Evolutionary conservation across 768 basidiomycete species (phyloP), one percentile per base, ranked within the genome.

Genomic region (Mycena pura): DNA sequence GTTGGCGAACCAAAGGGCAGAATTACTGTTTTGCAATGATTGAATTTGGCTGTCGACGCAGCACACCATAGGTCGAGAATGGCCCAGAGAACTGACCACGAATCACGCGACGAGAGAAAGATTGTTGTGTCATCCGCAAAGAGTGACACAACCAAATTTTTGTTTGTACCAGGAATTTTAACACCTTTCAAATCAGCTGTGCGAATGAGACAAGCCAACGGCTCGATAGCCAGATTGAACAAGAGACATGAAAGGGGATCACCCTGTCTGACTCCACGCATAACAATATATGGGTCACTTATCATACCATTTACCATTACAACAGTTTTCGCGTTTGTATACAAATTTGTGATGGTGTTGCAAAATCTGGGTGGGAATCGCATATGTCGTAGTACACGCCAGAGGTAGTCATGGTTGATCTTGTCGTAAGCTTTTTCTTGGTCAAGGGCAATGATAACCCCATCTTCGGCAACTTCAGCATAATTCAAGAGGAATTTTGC

Each of bases 71-170:
- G 34, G 0, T 71, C 29, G 0, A 82, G 77, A 2, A 81, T 68
- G 0, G 27, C 0, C 7, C 66, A 34, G 0, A 83, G 72, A 0
- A 49, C 53, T 0, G 41, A 38, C 14, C 73, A 73, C 13, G 66
- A 46, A 50, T 82, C 79, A 0, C 60, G 19, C 29, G 69, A 64
- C 3, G 65, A 67, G 1, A 82, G 73, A 64, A 68, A 78, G 1
- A 73, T 72, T 4, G 73, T 74, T 6, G 78, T 80, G 60, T 82
- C 78, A 60, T 82, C 77, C 0, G 80, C 78, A 65, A 80, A 82
- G 0, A 82, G 72, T 0, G 66, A 73, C 8, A 69, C 65, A 0
- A 77, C 70, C 0, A 79, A 44, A 13, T 62, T 44, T 46, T 73
- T 67, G 5, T n/a, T 17, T 3, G 43, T 24, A 5, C 61, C 70